Evolutionary conservation across 2,329 filamentous ascomycete species (phyloP).

Genomic region (Cladorrhinum sp.): DNA sequence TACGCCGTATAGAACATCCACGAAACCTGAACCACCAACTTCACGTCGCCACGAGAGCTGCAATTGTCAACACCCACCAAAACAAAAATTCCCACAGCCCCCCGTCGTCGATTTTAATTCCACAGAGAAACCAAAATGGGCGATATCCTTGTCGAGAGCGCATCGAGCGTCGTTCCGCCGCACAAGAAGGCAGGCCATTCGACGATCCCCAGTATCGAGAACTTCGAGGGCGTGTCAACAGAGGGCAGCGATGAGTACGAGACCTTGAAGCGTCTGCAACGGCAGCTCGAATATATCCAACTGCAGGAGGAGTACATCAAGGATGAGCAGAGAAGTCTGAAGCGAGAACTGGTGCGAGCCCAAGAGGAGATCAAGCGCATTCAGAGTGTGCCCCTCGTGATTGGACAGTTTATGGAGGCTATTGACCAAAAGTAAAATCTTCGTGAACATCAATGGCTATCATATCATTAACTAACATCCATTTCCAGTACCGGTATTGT

Average conservation of each 20-base stretch:
- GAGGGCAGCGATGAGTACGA: conserved; percentile 92
- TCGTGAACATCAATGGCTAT: neutral
- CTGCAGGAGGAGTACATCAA: conserved; percentile 99
- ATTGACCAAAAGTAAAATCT: conserved; percentile 88
- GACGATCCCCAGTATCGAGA: conserved; percentile 85
- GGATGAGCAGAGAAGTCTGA: conserved; percentile 97
- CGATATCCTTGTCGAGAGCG: conserved; percentile 81
- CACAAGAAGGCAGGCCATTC: conserved; percentile 78
- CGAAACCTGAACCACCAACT: conserved; percentile 13
- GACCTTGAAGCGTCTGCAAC: conserved; percentile 91
- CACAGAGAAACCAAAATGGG: conserved; percentile 59
- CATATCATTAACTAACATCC: conserved; percentile 4
- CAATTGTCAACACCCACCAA: neutral
- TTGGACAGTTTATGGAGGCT: conserved; percentile 99
- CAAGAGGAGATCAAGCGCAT: conserved; percentile 99
- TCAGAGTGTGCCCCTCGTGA: conserved; percentile 95
- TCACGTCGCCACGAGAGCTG: conserved; percentile 1
- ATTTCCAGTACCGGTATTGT: conserved; percentile 89
- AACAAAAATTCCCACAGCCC: neutral
- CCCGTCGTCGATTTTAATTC: neutral
- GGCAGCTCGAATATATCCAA: conserved; percentile 97
- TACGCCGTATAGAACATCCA: conserved; percentile 23
- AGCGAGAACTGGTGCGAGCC: conserved; percentile 92
- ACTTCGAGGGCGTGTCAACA: conserved; percentile 76
- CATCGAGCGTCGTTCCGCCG: conserved; percentile 68